Percentiles rank a stretch among this genome's conserved stretches.
These are phyloP conservation scores for Colletotrichum truncatum DNA, from an alignment of 2,329 filamentous ascomycete species.

Conservation along the genomic window DNA sequence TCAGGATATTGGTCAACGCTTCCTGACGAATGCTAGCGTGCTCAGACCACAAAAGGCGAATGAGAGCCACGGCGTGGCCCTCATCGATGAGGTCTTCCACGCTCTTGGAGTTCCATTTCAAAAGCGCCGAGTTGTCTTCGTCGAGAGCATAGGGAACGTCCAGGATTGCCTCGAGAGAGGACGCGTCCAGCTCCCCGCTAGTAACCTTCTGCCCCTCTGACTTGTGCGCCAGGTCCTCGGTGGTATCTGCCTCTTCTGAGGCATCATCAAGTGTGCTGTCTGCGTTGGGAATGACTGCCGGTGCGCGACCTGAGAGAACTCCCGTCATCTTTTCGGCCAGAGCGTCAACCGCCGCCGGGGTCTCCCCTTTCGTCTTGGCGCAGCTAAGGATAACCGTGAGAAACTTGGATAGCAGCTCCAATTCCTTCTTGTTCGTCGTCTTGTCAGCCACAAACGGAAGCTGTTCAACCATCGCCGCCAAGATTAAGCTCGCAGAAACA, in stretches of 20 bases:
- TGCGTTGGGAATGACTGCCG: neutral
- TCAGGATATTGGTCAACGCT: constrained; percentile 74
- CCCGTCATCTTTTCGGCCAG: constrained; percentile 41
- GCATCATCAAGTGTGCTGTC: neutral
- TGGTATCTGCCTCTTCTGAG: neutral
- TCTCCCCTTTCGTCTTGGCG: constrained; percentile 61
- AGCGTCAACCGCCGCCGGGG: constrained; percentile 35
- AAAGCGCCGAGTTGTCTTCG: constrained; percentile 62
- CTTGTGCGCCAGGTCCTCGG: neutral
- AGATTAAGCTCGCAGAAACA: constrained; percentile 67
- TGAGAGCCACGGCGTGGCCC: constrained; percentile 73
- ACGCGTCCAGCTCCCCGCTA: constrained; percentile 38
- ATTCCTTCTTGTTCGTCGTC: constrained; percentile 51
- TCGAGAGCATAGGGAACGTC: constrained; percentile 54
- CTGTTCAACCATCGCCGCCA: constrained; percentile 79
- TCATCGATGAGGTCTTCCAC: constrained; percentile 83
- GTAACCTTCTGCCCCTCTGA: neutral
- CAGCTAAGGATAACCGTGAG: constrained; percentile 66
- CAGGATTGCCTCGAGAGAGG: constrained; percentile 63
- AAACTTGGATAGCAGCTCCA: constrained; percentile 63
- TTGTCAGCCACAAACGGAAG: constrained; percentile 71
- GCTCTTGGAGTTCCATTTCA: constrained; percentile 79
- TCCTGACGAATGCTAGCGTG: constrained; percentile 82
- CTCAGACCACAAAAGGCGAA: constrained; percentile 79
- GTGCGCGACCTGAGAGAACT: neutral